Percentiles rank a stretch among this genome's conserved stretches.
phyloP scores from a whole-genome alignment of 2,329 filamentous ascomycete genomes.

The Diaporthe sp. region DNA sequence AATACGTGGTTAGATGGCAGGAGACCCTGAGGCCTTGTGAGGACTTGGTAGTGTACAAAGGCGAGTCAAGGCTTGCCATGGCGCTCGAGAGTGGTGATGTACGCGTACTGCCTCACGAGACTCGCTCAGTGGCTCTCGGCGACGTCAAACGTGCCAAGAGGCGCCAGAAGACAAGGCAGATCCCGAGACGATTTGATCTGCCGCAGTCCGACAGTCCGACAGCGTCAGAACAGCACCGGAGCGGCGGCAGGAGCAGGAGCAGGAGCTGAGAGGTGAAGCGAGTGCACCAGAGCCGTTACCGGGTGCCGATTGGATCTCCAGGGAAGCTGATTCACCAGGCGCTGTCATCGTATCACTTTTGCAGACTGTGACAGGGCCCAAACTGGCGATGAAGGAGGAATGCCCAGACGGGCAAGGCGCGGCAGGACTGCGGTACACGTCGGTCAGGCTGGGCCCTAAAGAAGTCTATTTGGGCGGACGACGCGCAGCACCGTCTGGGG shows the following conservation, averaged over 20 bases:
- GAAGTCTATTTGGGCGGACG: constrained; percentile 13
- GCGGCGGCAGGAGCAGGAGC: not conserved
- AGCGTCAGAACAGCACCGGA: not conserved
- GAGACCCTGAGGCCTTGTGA: not conserved
- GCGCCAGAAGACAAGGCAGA: constrained; percentile 21
- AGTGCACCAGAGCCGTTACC: constrained; percentile 17
- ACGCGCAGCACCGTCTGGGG: not conserved
- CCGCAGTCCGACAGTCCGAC: constrained; percentile 12
- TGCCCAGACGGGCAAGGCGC: constrained; percentile 17
- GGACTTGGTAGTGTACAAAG: not conserved
- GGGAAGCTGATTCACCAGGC: constrained; percentile 32
- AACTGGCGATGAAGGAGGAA: constrained; percentile 30
- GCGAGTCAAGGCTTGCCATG: constrained; percentile 18
- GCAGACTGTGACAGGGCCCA: constrained; percentile 34
- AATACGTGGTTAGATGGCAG: constrained; percentile 4
- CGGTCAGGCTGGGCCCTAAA: constrained; percentile 16
- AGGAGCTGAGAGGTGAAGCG: constrained; percentile 1
- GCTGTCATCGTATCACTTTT: constrained; percentile 28
- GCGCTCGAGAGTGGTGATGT: constrained; percentile 16
- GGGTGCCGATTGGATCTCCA: constrained; percentile 31
- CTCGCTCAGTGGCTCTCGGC: constrained; percentile 16
- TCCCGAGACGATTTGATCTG: constrained; percentile 18
- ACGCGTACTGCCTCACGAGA: constrained; percentile 15
- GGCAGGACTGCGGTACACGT: constrained; percentile 5
- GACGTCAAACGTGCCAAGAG: constrained; percentile 34